Percentiles rank a stretch among this genome's conserved stretches.
Conservation (phyloP, 495 filamentous ascomycete genomes). For the Podospora appendiculata region DNA sequence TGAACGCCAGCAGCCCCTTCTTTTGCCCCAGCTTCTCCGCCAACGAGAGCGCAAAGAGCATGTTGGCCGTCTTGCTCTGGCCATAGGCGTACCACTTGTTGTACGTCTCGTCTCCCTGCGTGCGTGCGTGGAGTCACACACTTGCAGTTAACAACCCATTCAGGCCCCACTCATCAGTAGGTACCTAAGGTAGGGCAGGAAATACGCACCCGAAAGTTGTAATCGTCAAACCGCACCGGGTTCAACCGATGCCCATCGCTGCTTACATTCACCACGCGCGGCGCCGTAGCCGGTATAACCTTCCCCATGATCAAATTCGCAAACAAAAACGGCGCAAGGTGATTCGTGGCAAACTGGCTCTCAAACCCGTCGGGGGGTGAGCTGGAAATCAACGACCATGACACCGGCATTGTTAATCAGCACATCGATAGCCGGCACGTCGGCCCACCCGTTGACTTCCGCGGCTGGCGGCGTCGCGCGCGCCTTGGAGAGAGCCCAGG, state of each 20-base stretch:
- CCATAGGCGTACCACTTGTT: conserved; percentile 39
- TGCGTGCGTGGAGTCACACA: not conserved
- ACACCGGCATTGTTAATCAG: conserved; percentile 67
- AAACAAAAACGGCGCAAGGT: conserved; percentile 61
- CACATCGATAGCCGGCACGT: conserved; percentile 44
- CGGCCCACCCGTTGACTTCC: conserved; percentile 21
- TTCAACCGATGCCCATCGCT: conserved; percentile 39
- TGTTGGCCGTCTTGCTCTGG: conserved; percentile 47
- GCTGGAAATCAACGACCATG: conserved; percentile 42
- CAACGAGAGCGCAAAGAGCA: conserved; percentile 39
- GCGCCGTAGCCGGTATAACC: conserved; percentile 18
- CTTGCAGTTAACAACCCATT: not conserved
- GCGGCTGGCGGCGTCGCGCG: conserved; percentile 35
- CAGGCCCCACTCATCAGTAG: not conserved
- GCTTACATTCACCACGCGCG: conserved; percentile 31
- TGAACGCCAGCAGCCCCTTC: conserved; percentile 20
- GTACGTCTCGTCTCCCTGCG: conserved; percentile 39
- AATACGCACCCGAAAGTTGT: conserved; percentile 26
- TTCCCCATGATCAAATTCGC: conserved; percentile 53
- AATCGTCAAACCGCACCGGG: conserved; percentile 40
- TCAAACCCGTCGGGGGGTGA: conserved; percentile 58
- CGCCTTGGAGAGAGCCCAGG: conserved; percentile 33
- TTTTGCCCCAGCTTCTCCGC: conserved; percentile 30
- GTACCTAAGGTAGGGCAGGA: not conserved
- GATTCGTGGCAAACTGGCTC: conserved; percentile 62